These are phyloP conservation scores for Talaromyces islandicus DNA, from an alignment of 2,329 filamentous ascomycete species.

Conservation along the genomic window DNA sequence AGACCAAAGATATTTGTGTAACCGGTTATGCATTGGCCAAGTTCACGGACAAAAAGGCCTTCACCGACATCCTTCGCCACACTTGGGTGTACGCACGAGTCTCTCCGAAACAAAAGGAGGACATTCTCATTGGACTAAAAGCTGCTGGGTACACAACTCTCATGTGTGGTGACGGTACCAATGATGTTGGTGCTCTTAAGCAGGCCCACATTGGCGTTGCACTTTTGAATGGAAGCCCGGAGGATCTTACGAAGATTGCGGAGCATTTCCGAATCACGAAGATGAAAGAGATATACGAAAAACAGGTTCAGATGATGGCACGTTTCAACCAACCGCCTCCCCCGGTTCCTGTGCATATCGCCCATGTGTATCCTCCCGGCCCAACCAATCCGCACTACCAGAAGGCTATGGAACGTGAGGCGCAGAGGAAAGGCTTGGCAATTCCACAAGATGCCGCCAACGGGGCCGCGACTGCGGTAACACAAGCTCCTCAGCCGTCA, in stretches of 20 bases:
- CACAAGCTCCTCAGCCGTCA: slow-evolving; percentile 53
- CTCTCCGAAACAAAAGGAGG: slow-evolving; percentile 97
- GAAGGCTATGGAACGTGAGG: slow-evolving; percentile 84
- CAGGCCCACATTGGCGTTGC: slow-evolving; percentile 97
- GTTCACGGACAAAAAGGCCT: slow-evolving; percentile 74
- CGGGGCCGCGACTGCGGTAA: slow-evolving; percentile 54
- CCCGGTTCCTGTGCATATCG: slow-evolving; percentile 87
- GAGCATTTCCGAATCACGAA: slow-evolving; percentile 91
- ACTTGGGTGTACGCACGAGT: slow-evolving; percentile 98
- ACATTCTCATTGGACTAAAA: slow-evolving; percentile 93
- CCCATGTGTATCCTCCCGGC: slow-evolving; percentile 88
- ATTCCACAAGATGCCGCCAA: slow-evolving; percentile 47
- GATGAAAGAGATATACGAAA: slow-evolving; percentile 99
- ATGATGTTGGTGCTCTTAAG: slow-evolving; percentile 95
- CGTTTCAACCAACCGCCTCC: slow-evolving; percentile 90
- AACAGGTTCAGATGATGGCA: slow-evolving; percentile 85
- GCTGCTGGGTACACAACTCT: slow-evolving; percentile 96
- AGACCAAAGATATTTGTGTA: slow-evolving; percentile 85
- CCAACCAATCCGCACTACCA: slow-evolving; percentile 89
- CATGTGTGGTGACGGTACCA: slow-evolving; percentile 98
- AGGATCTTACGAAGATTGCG: slow-evolving; percentile 84
- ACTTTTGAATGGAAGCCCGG: slow-evolving; percentile 85
- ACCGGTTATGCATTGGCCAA: slow-evolving; percentile 90
- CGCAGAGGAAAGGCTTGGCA: slow-evolving; percentile 65
- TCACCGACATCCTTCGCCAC: slow-evolving; percentile 73